Percentiles rank a stretch among this genome's conserved stretches.
phyloP scores from a whole-genome alignment of 2,329 filamentous ascomycete genomes.

The Simplicillium sp. region DNA sequence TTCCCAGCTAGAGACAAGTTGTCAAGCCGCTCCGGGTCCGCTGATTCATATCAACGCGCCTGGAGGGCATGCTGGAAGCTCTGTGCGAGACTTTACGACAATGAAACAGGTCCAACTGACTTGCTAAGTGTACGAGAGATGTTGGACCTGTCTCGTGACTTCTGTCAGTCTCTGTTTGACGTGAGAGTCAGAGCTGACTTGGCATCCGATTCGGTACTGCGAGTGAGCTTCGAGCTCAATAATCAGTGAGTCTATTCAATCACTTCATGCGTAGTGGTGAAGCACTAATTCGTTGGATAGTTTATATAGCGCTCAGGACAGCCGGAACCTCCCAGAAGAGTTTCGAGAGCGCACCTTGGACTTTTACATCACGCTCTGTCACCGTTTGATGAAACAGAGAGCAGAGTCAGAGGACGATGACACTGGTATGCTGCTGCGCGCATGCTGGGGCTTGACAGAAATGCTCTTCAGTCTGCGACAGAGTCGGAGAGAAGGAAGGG shows the following conservation, averaged over 20 bases:
- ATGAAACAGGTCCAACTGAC: conserved; percentile 60
- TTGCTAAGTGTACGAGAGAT: conserved; percentile 62
- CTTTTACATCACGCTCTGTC: conserved; percentile 89
- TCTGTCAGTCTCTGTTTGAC: conserved; percentile 87
- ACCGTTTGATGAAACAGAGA: conserved; percentile 91
- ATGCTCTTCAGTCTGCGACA: conserved; percentile 89
- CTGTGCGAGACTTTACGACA: conserved; percentile 81
- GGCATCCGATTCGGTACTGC: conserved; percentile 71
- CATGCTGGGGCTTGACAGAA: conserved; percentile 85
- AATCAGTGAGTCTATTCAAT: conserved; percentile 54
- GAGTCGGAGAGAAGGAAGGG: conserved; percentile 63
- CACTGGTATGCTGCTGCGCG: conserved; percentile 72
- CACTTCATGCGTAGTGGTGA: too few species aligned
- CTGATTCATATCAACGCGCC: conserved; percentile 70
- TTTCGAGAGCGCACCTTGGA: conserved; percentile 87
- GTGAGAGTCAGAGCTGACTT: conserved; percentile 71
- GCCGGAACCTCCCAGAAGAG: conserved; percentile 66
- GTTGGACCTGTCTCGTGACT: conserved; percentile 80
- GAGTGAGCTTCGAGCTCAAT: conserved; percentile 91
- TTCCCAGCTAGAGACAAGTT: too few species aligned
- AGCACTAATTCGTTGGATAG: conserved; percentile 19
- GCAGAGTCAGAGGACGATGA: conserved; percentile 63
- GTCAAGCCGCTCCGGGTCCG: too few species aligned
- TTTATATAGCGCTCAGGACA: conserved; percentile 83
- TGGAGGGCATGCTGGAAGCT: conserved; percentile 94